phyloP scores from a whole-genome alignment of 2,329 filamentous ascomycete genomes.

The Drechslerella coelobrocha region DNA sequence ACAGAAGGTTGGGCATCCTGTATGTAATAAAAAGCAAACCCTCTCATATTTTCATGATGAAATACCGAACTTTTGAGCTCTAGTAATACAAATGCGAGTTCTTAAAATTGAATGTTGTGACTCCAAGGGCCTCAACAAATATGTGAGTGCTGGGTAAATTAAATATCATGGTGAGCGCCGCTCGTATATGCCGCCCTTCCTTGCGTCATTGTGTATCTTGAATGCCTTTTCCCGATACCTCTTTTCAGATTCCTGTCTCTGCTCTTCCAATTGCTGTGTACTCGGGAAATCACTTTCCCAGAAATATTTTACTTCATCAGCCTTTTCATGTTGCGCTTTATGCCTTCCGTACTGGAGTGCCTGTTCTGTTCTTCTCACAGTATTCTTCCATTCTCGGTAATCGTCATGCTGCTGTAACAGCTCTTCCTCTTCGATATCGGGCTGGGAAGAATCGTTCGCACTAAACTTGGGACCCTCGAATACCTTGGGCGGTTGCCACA shows the following conservation, averaged over 20 bases:
- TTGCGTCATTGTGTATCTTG: slow-evolving; percentile 80
- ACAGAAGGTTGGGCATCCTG: slow-evolving; percentile 5
- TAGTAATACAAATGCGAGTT: too few species aligned
- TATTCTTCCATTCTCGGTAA: slow-evolving; percentile 65
- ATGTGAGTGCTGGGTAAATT: too few species aligned
- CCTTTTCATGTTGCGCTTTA: slow-evolving; percentile 73
- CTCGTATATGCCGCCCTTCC: slow-evolving; percentile 65
- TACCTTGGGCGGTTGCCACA: slow-evolving; percentile 46
- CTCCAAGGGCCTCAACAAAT: too few species aligned
- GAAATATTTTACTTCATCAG: slow-evolving; percentile 80
- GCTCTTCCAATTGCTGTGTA: slow-evolving; percentile 77
- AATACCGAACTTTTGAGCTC: background rate
- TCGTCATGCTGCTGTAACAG: slow-evolving; percentile 65
- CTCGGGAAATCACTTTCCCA: slow-evolving; percentile 89
- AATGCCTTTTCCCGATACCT: slow-evolving; percentile 71
- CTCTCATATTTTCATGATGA: slow-evolving; percentile 11
- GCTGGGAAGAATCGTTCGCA: slow-evolving; percentile 22
- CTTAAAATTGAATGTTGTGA: too few species aligned
- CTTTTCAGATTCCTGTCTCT: slow-evolving; percentile 70
- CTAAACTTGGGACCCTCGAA: slow-evolving; percentile 42
- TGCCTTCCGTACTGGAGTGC: slow-evolving; percentile 71
- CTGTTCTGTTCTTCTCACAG: slow-evolving; percentile 72
- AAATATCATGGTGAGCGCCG: slow-evolving; percentile 4
- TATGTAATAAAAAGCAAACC: slow-evolving; percentile 29
- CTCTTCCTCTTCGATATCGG: slow-evolving; percentile 59